Percentiles rank a stretch among this genome's conserved stretches.
These are phyloP conservation scores for Linderniella brevidens DNA, from an alignment of 257 asterid species.

Conservation along the genomic window DNA sequence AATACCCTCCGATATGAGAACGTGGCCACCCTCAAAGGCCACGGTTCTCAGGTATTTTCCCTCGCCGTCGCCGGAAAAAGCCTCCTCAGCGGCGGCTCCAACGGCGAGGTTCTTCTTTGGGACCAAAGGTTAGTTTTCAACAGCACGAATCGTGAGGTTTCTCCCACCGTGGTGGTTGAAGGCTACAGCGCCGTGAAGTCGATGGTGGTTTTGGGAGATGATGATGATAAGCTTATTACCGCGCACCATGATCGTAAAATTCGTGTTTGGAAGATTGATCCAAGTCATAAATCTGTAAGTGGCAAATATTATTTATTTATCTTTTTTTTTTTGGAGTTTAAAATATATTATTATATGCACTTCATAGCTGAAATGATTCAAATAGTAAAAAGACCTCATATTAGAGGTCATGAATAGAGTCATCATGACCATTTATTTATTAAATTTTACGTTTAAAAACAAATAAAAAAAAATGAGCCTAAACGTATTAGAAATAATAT, in stretches of 20 bases:
- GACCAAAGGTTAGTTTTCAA: background rate
- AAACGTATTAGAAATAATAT: too few species aligned
- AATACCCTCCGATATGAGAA: slow-evolving; percentile 16
- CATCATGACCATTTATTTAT: too few species aligned
- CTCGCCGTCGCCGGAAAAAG: slow-evolving; percentile 35
- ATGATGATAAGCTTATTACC: slow-evolving; percentile 35
- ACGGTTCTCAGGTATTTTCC: slow-evolving; percentile 40
- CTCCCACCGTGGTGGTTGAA: slow-evolving; percentile 6
- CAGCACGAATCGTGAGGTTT: background rate
- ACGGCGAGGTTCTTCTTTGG: slow-evolving; percentile 46
- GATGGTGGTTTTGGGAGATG: slow-evolving; percentile 13
- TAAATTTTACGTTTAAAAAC: too few species aligned
- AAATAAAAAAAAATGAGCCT: too few species aligned
- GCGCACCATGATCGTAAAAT: slow-evolving; percentile 72
- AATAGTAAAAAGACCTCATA: too few species aligned
- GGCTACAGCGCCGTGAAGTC: slow-evolving; percentile 37
- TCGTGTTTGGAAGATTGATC: slow-evolving; percentile 47
- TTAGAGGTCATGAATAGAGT: too few species aligned
- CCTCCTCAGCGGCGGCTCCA: slow-evolving; percentile 46
- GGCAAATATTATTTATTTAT: too few species aligned
- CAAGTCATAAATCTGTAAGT: too few species aligned
- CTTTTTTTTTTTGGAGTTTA: too few species aligned
- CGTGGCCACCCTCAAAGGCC: slow-evolving; percentile 46
- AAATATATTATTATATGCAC: too few species aligned
- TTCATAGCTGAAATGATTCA: too few species aligned